Evolutionary conservation across 768 basidiomycete genomes (phyloP).

Genomic region (Rhodotorula paludigena): DNA sequence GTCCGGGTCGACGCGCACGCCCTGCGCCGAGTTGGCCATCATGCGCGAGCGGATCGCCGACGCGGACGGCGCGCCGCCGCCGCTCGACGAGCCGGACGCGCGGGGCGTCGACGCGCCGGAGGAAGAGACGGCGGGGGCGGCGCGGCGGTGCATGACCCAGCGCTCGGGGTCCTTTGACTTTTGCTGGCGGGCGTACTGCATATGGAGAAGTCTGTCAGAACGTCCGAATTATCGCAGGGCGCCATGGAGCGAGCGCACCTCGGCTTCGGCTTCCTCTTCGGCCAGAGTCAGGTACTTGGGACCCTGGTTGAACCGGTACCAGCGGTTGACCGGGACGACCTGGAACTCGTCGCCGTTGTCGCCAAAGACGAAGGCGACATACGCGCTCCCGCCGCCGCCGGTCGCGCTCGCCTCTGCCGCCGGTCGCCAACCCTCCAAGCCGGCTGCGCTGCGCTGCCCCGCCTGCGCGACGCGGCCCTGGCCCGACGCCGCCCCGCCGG

Average conservation of each 20-base stretch:
- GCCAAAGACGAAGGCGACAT: slow-evolving; percentile 38
- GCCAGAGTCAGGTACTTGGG: slow-evolving; percentile 64
- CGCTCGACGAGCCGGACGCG: not conserved
- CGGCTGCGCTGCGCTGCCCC: slow-evolving; percentile 53
- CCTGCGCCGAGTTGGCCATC: slow-evolving; percentile 56
- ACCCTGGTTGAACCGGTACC: slow-evolving; percentile 89
- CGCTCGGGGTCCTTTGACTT: slow-evolving; percentile 62
- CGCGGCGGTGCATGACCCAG: slow-evolving; percentile 59
- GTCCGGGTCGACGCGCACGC: slow-evolving; percentile 10
- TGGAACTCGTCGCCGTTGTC: slow-evolving; percentile 66
- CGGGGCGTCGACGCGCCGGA: not conserved
- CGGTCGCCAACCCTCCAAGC: slow-evolving; percentile 65
- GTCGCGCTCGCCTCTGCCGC: slow-evolving; percentile 18
- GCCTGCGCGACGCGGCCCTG: not conserved
- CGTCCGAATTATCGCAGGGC: not conserved
- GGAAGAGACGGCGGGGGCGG: slow-evolving; percentile 11
- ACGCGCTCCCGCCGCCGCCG: slow-evolving; percentile 31
- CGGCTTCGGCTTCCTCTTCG: slow-evolving; percentile 63
- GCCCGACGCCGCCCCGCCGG: not conserved
- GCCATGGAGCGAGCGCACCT: slow-evolving; percentile 51
- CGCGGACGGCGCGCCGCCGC: not conserved
- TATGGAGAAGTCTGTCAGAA: slow-evolving; percentile 44
- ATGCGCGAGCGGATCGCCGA: slow-evolving; percentile 57
- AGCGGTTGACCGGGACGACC: slow-evolving; percentile 78
- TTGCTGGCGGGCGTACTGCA: slow-evolving; percentile 55